These are phyloP conservation scores for Cladochytrium replicatum DNA, from an alignment of 192 early-diverging fungal species.

Conservation along the genomic window DNA sequence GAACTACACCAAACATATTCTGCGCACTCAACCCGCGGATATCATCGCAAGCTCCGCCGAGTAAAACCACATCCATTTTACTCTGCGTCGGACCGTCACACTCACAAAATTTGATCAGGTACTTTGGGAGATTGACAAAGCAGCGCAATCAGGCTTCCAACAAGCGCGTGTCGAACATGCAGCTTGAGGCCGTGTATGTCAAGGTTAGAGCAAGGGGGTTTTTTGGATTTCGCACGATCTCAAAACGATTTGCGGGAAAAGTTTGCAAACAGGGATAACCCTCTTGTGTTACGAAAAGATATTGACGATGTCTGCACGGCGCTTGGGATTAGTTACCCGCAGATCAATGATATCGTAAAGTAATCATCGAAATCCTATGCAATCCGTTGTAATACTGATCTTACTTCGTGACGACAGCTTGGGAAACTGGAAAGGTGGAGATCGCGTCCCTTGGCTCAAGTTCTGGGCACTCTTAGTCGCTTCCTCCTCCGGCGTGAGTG, in stretches of 20 bases:
- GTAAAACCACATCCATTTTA: too few relatives aligned
- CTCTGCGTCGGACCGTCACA: too few relatives aligned
- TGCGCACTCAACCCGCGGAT: conserved; percentile 33
- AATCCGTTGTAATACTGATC: background rate
- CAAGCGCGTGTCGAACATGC: conserved; percentile 23
- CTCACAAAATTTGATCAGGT: too few relatives aligned
- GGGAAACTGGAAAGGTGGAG: conserved; percentile 25
- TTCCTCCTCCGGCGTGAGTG: conserved; percentile 25
- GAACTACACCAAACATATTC: conserved; percentile 43
- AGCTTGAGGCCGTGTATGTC: conserved; percentile 32
- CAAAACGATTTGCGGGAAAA: background rate
- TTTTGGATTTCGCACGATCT: background rate
- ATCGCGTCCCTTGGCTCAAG: conserved; percentile 31
- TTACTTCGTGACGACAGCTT: conserved; percentile 20
- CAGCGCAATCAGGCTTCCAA: conserved; percentile 13
- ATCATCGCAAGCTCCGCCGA: conserved; percentile 32
- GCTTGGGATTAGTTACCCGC: conserved; percentile 6
- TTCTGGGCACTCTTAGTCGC: conserved; percentile 36
- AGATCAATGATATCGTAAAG: background rate
- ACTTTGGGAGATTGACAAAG: conserved; percentile 30
- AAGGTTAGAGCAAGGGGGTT: conserved; percentile 15
- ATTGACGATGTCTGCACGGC: conserved; percentile 24
- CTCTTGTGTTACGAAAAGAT: conserved; percentile 9
- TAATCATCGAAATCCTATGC: background rate
- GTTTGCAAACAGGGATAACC: conserved; percentile 7